Base-by-base conservation (phyloP, 176 grass and related monocot species). In the Oryza punctata region DNA sequence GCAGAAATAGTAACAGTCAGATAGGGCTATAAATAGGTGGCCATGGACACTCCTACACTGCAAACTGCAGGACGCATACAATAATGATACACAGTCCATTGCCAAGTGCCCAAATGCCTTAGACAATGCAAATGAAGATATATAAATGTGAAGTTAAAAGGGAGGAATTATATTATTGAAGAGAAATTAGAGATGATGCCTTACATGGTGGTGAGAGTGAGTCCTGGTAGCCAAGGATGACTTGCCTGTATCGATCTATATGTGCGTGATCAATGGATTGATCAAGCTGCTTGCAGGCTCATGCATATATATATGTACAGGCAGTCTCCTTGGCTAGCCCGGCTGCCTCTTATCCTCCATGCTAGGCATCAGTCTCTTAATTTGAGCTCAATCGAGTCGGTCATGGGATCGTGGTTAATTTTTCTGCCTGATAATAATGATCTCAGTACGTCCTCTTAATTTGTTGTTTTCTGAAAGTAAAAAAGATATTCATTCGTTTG, bases 161-260 rank as follows among this genome's bases (percentile, higher is more conserved):
- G 9, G 52, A 57, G 7, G 6, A 57, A 57, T n/a, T 41, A 0
- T 41, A 10, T 41, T 41, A 10, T 41, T 57, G 52, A 57, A 57
- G 52, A 57, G 14, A 18, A n/a, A 57, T 57, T 57, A 57, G 52
- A 57, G 52, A 57, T n/a, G 18, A 15, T 57, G 85, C 63, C 85
- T 87, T 81, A 75, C 85, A 87, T 59, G 63, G 26, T n/a, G 47
- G 81, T 72, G 75, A 76, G 78, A 67, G 78, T 75, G 3, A 32
- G 37, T 64, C 52, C 61, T 75, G 85, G 28, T 87, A 84, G 80
- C 67, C 74, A 84, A 73, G 80, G 80, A 88, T 82, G 86, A 88
- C 65, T 88, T 88, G 79, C 72, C 78, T 88, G 50, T 82, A 52
- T 67, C n/a, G n/a, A 10, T 37, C 1, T 21, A 19, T 54, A 19